Percentiles rank a stretch among this genome's conserved stretches.
Evolutionary conservation across 768 basidiomycete species (phyloP).

Genomic region (Hydnomerulius pinastri): DNA sequence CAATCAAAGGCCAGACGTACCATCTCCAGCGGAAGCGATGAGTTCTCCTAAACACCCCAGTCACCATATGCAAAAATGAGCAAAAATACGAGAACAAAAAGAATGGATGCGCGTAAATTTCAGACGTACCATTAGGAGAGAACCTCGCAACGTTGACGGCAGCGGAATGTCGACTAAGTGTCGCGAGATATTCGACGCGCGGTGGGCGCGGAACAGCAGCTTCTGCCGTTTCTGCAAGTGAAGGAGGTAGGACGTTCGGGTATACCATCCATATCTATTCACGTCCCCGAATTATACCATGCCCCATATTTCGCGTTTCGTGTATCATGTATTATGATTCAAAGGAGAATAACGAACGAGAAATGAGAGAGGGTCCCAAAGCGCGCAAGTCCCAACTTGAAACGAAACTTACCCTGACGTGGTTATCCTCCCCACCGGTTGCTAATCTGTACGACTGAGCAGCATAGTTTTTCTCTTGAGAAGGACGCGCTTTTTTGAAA

Average conservation of each 20-base stretch:
- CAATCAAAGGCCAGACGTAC: constrained; percentile 45
- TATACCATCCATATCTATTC: constrained; percentile 90
- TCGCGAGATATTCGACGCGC: constrained; percentile 95
- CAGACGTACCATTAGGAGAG: constrained; percentile 82
- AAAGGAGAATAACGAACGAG: not conserved
- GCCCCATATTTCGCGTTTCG: too few relatives aligned
- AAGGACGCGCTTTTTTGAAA: constrained; percentile 78
- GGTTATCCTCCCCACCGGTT: constrained; percentile 95
- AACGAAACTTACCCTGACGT: constrained; percentile 79
- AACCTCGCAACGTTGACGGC: constrained; percentile 96
- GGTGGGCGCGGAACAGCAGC: constrained; percentile 56
- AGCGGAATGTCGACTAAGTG: constrained; percentile 88
- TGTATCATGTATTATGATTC: not conserved
- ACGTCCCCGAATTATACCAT: too few relatives aligned
- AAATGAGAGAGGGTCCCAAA: constrained; percentile 3
- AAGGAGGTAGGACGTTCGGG: constrained; percentile 80
- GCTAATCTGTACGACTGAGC: constrained; percentile 86
- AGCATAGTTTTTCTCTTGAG: constrained; percentile 55
- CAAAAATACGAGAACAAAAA: not conserved
- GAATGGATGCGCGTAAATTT: not conserved
- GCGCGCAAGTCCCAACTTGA: constrained; percentile 10
- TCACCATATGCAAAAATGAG: not conserved
- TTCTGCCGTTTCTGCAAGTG: constrained; percentile 43
- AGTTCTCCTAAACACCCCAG: constrained; percentile 63
- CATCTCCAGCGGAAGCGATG: constrained; percentile 97